Conservation (phyloP, 2,329 filamentous ascomycete species). For the Cordyceps cicadae region DNA sequence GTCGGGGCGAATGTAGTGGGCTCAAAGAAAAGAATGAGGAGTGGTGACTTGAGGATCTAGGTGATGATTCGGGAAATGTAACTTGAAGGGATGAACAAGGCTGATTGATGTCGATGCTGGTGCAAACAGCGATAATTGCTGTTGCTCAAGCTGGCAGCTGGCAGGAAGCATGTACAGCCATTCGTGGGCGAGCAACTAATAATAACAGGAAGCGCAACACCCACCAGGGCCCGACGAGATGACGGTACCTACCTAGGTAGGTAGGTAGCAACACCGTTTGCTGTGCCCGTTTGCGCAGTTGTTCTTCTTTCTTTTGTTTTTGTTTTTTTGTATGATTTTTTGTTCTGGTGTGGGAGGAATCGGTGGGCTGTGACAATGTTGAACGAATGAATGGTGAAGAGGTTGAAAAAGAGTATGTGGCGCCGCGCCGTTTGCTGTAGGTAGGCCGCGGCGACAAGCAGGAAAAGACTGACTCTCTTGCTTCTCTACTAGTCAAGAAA, state of each 20-base stretch:
- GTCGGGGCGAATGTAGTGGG: background rate
- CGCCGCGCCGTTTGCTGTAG: background rate
- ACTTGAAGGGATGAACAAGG: background rate
- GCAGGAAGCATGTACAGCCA: background rate
- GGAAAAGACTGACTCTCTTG: background rate
- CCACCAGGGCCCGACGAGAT: background rate
- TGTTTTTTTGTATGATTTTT: background rate
- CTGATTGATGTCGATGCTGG: background rate
- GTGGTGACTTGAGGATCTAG: background rate
- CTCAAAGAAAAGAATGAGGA: background rate
- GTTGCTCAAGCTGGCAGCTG: constrained; percentile 4
- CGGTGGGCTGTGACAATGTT: background rate
- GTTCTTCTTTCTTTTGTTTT: too few relatives aligned
- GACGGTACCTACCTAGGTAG: background rate
- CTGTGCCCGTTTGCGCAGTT: background rate
- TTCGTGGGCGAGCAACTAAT: too few relatives aligned
- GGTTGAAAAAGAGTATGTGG: background rate
- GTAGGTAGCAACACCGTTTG: background rate
- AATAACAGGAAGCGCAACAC: background rate
- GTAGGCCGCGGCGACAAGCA: background rate
- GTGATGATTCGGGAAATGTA: background rate
- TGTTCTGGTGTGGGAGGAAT: too few relatives aligned
- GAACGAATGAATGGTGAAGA: background rate
- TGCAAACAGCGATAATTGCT: constrained; percentile 5
- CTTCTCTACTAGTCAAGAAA: background rate